phyloP scores from a whole-genome alignment of 2,329 filamentous ascomycete species.

The Exophiala alcalophila region DNA sequence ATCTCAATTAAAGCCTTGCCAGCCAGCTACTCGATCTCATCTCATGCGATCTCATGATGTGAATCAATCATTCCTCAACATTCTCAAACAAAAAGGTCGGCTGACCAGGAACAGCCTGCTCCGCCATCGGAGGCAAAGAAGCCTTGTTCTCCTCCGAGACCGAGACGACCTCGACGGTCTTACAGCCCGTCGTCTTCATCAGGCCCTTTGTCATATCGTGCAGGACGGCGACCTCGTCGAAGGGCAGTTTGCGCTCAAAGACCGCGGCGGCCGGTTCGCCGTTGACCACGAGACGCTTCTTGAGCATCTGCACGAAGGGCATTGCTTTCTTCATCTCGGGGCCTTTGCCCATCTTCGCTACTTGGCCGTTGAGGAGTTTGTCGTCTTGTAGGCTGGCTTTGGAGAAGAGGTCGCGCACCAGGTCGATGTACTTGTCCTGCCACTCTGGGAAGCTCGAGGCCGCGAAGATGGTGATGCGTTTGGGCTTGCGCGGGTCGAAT shows the following conservation, averaged over 20 bases:
- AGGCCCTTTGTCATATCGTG: conserved; percentile 74
- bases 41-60: background rate
- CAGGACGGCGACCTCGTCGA: conserved; percentile 77
- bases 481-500: conserved; percentile 88
- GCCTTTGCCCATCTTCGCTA: conserved; percentile 64
- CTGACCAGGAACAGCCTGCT: conserved; percentile 73
- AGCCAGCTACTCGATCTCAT: background rate
- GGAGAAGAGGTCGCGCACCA: conserved; percentile 70
- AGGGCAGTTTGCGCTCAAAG: conserved; percentile 79
- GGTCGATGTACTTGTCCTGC: conserved; percentile 86
- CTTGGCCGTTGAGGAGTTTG: conserved; percentile 72
- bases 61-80: conserved; percentile 44
- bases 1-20: no score
- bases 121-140: conserved; percentile 60
- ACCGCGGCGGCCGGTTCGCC: conserved; percentile 47
- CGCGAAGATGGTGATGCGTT: conserved; percentile 83
- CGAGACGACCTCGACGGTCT: conserved; percentile 67
- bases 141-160: conserved; percentile 65
- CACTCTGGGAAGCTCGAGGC: conserved; percentile 79
- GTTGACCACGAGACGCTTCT: conserved; percentile 69
- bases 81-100: conserved; percentile 87
- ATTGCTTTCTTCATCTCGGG: conserved; percentile 92
- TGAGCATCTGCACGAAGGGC: conserved; percentile 88
- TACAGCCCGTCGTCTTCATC: conserved; percentile 70
- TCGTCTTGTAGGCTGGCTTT: conserved; percentile 64